A percentile compares a stretch with the other conserved stretches of the same genome.
Evolutionary conservation across 257 asterid genomes (phyloP).

Genomic region (Solanum pennellii): DNA sequence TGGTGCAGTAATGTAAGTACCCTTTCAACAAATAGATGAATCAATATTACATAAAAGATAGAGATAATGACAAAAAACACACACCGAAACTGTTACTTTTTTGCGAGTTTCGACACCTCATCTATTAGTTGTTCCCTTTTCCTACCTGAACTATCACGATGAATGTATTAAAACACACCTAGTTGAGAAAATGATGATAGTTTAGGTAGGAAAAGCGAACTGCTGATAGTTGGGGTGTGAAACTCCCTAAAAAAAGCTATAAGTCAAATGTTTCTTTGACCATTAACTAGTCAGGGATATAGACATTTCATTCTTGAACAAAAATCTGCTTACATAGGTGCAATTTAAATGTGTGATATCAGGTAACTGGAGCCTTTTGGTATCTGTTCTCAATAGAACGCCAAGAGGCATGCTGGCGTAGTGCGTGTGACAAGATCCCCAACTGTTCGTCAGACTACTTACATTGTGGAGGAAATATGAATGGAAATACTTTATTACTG

Average conservation of each 20-base stretch:
- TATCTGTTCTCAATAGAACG: slow-evolving; percentile 51
- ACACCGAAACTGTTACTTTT: background rate
- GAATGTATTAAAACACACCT: background rate
- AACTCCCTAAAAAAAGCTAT: background rate
- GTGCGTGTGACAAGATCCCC: slow-evolving; percentile 9
- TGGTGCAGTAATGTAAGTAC: slow-evolving; percentile 52
- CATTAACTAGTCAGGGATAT: background rate
- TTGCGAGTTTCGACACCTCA: background rate
- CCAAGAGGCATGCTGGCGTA: slow-evolving; percentile 40
- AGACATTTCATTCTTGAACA: background rate
- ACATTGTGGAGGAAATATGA: slow-evolving; percentile 12
- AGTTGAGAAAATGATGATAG: background rate
- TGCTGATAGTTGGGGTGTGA: background rate
- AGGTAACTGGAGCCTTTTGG: slow-evolving; percentile 58
- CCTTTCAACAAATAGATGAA: background rate
- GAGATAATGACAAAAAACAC: background rate
- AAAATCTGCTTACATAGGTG: background rate
- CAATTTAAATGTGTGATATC: background rate
- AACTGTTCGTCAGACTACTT: slow-evolving; percentile 6
- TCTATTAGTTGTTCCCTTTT: background rate
- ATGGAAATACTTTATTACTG: slow-evolving; percentile 14
- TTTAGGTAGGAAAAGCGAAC: background rate
- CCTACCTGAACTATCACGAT: background rate
- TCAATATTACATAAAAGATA: background rate
- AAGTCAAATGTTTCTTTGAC: background rate